These are phyloP conservation scores for Paramyrothecium roridum DNA, from an alignment of 2,329 filamentous ascomycete genomes.

Conservation along the genomic window DNA sequence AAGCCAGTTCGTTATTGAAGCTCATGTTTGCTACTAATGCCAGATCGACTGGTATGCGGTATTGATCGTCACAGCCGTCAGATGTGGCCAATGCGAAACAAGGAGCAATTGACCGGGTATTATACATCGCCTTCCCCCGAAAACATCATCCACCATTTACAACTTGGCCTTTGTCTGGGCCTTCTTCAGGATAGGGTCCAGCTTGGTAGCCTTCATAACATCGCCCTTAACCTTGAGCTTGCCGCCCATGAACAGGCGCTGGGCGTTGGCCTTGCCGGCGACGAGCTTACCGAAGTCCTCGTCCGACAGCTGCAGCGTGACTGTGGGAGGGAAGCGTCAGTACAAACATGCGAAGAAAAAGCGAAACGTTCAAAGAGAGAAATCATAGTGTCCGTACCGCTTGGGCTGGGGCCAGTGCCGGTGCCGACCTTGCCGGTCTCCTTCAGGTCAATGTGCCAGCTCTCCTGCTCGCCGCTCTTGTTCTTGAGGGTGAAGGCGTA, in stretches of 20 bases:
- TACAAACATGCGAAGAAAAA: neutral
- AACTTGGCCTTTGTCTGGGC: slow-evolving; percentile 82
- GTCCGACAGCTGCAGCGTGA: slow-evolving; percentile 82
- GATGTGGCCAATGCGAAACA: neutral
- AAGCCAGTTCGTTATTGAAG: no score
- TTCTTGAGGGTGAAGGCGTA: slow-evolving; percentile 96
- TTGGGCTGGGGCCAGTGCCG: slow-evolving; percentile 77
- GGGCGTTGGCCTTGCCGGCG: slow-evolving; percentile 85
- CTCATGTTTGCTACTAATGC: neutral
- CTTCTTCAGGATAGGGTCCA: slow-evolving; percentile 90
- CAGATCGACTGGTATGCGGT: neutral
- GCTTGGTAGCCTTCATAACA: slow-evolving; percentile 97
- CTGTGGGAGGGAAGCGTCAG: slow-evolving; percentile 39
- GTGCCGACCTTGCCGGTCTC: slow-evolving; percentile 78
- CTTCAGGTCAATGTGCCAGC: slow-evolving; percentile 96
- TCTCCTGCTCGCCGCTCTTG: slow-evolving; percentile 70
- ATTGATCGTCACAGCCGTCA: neutral
- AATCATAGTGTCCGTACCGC: slow-evolving; percentile 52
- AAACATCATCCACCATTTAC: slow-evolving; percentile 40
- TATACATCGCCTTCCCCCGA: neutral
- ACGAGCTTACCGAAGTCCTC: slow-evolving; percentile 83
- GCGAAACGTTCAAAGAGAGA: neutral
- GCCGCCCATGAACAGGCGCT: slow-evolving; percentile 95
- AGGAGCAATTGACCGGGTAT: neutral
- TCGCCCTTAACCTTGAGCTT: slow-evolving; percentile 98